These are phyloP conservation scores for Fraxinus latifolia DNA, from an alignment of 305 asterid species.

Conservation along the genomic window DNA sequence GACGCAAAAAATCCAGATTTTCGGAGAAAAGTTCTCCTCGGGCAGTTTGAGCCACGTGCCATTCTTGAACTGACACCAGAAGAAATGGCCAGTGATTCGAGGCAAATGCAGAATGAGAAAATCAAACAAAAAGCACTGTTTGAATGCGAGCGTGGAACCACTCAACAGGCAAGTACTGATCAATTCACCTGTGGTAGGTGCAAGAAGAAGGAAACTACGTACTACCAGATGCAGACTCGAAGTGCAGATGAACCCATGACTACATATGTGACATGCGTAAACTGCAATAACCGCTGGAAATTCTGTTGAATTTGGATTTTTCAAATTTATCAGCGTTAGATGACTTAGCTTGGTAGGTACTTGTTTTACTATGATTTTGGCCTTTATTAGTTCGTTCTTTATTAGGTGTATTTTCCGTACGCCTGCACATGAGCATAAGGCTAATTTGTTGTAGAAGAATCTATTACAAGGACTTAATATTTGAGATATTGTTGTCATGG, in stretches of 20 bases:
- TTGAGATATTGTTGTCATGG: background rate
- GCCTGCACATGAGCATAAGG: slow-evolving; percentile 8
- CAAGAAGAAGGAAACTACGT: slow-evolving; percentile 37
- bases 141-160: slow-evolving; percentile 62
- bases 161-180: slow-evolving; percentile 71
- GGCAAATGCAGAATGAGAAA: slow-evolving; percentile 62
- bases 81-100: slow-evolving; percentile 86
- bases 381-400: slow-evolving; percentile 25
- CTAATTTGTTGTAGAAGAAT: slow-evolving; percentile 25
- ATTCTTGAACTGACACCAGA: slow-evolving; percentile 60
- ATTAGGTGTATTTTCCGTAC: slow-evolving; percentile 17
- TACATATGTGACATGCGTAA: slow-evolving; percentile 74
- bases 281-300: slow-evolving; percentile 81
- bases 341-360: slow-evolving; percentile 10
- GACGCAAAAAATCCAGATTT: slow-evolving; percentile 85
- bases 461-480: background rate
- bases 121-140: slow-evolving; percentile 77
- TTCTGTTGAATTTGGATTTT: slow-evolving; percentile 40
- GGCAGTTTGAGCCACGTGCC: slow-evolving; percentile 46
- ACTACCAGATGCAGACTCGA: slow-evolving; percentile 85
- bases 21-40: slow-evolving; percentile 67
- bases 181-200: slow-evolving; percentile 68
- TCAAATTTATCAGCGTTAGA: slow-evolving; percentile 32
- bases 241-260: slow-evolving; percentile 98
- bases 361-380: slow-evolving; percentile 2